phyloP scores from a whole-genome alignment of 495 filamentous ascomycete genomes.

The Neurospora sublineolata region DNA sequence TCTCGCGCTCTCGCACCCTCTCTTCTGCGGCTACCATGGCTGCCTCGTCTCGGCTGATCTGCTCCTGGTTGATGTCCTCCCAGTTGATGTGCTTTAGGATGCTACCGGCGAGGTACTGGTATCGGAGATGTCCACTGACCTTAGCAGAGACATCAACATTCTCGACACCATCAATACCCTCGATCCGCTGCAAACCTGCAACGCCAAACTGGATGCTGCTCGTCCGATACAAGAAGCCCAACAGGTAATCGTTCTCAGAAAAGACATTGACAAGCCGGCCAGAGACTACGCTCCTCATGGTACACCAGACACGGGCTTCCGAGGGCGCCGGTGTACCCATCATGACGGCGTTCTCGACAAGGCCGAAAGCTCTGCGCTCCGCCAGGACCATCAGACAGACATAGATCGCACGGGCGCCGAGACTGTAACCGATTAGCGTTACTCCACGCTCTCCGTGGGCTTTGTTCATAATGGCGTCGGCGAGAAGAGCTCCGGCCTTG shows the following conservation, averaged over 20 bases:
- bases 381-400: conserved; percentile 66
- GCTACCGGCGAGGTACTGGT: conserved; percentile 41
- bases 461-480: conserved; percentile 79
- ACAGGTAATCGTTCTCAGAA: conserved; percentile 47
- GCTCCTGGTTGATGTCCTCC: conserved; percentile 39
- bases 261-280: conserved; percentile 50
- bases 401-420: conserved; percentile 86
- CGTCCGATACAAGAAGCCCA: conserved; percentile 47
- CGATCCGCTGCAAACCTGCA: conserved; percentile 43
- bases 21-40: conserved; percentile 17
- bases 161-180: conserved; percentile 43
- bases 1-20: conserved; percentile 15
- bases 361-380: conserved; percentile 66
- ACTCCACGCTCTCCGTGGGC: conserved; percentile 83
- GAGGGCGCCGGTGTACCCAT: conserved; percentile 72
- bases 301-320: conserved; percentile 39
- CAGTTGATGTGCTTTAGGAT: conserved; percentile 44
- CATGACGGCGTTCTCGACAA: conserved; percentile 75
- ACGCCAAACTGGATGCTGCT: conserved; percentile 44
- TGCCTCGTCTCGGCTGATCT: conserved; percentile 31
- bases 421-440: conserved; percentile 75
- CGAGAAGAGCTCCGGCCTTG: conserved; percentile 75
- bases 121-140: conserved; percentile 42
- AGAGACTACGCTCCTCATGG: conserved; percentile 44
- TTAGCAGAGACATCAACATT: conserved; percentile 46